phyloP scores from a whole-genome alignment of 2,329 filamentous ascomycete genomes.

The Neofusicoccum ribis region DNA sequence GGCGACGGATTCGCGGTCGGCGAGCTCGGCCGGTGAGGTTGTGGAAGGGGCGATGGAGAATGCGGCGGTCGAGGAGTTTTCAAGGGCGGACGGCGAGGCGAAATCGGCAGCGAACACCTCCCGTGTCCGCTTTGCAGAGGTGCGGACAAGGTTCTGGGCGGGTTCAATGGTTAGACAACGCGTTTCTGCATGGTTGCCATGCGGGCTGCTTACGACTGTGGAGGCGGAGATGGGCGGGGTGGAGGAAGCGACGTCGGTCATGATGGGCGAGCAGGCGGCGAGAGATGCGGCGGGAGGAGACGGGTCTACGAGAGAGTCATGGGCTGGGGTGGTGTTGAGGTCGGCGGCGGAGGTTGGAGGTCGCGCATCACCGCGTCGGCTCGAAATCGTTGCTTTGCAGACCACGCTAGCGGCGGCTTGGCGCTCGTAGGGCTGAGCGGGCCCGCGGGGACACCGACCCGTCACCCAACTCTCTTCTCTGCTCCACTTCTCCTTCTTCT shows the following conservation, averaged over 20 bases:
- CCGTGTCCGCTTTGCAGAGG: slow-evolving; percentile 55
- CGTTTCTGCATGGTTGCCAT: background rate
- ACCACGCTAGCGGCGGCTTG: slow-evolving; percentile 4
- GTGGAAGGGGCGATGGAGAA: slow-evolving; percentile 47
- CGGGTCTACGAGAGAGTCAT: slow-evolving; percentile 9
- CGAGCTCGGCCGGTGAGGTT: slow-evolving; percentile 44
- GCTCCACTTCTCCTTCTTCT: background rate
- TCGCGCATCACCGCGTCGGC: background rate
- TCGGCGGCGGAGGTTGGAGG: slow-evolving; percentile 4
- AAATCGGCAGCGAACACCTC: slow-evolving; percentile 57
- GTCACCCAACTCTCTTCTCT: background rate
- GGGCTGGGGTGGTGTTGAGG: background rate
- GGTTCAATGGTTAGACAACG: background rate
- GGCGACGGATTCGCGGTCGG: slow-evolving; percentile 51
- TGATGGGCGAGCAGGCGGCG: background rate
- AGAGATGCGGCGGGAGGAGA: background rate
- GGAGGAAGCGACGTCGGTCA: slow-evolving; percentile 16
- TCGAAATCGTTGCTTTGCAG: slow-evolving; percentile 12
- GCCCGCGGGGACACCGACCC: too few species aligned
- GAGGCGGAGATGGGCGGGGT: slow-evolving; percentile 5
- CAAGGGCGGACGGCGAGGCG: slow-evolving; percentile 44
- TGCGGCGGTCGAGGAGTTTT: slow-evolving; percentile 40
- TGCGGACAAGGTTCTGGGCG: slow-evolving; percentile 30
- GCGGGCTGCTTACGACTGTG: slow-evolving; percentile 1
- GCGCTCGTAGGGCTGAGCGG: slow-evolving; percentile 2